These are phyloP conservation scores for Ustilago cynodontis DNA, from an alignment of 1,284 basidiomycete species.

Conservation along the genomic window DNA sequence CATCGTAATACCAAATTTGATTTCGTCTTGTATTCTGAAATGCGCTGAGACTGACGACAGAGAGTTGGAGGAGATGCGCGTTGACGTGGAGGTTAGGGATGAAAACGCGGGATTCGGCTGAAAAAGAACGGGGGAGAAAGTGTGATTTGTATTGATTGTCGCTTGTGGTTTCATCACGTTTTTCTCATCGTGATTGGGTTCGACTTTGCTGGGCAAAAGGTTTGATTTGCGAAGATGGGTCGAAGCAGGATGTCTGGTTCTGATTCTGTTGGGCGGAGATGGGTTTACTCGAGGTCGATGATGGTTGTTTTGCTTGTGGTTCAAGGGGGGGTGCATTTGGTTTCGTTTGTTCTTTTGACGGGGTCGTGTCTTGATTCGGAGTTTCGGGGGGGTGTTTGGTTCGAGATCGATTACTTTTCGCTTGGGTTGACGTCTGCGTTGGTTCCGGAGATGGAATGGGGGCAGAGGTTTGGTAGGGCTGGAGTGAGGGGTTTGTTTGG, in stretches of 20 bases:
- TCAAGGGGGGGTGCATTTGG: constrained; percentile 10
- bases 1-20: no score
- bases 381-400: background rate
- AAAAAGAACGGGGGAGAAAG: no score
- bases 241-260: no score
- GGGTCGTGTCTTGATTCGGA: constrained; percentile 38
- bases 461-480: constrained; percentile 15
- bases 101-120: constrained; percentile 2
- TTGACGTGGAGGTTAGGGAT: no score
- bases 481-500: constrained; percentile 24
- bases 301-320: constrained; percentile 16
- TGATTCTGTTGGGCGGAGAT: no score
- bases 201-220: no score
- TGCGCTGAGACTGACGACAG: background rate
- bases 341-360: constrained; percentile 33
- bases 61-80: no score
- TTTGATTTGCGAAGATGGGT: no score
- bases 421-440: background rate
- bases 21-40: no score
- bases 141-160: no score
- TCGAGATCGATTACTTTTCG: constrained; percentile 21
- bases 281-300: constrained; percentile 5
- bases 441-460: constrained; percentile 6
- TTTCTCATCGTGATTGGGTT: no score
- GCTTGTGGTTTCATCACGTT: no score